These are phyloP conservation scores for Sugiyamaella neomexicana DNA, from an alignment of 1,139 yeast genomes.

Conservation along the genomic window DNA sequence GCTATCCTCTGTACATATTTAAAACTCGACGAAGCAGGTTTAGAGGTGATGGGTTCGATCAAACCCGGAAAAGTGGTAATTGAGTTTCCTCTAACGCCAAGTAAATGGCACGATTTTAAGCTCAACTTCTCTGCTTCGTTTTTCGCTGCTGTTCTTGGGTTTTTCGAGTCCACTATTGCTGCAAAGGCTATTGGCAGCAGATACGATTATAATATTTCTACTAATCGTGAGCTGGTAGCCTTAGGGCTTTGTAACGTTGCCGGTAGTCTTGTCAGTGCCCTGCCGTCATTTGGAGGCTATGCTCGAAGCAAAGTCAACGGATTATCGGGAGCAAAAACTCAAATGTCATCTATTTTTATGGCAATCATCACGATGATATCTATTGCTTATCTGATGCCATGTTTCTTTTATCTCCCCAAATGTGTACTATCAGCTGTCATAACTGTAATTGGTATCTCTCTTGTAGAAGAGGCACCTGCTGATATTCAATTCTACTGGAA, in stretches of 20 bases:
- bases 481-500: conserved; percentile 74
- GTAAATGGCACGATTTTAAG: conserved; percentile 40
- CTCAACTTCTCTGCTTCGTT: conserved; percentile 48
- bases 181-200: conserved; percentile 54
- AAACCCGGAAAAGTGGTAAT: conserved; percentile 47
- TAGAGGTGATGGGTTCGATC: conserved; percentile 70
- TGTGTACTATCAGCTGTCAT: conserved; percentile 83
- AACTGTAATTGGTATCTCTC: conserved; percentile 71
- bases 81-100: conserved; percentile 50
- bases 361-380: conserved; percentile 70
- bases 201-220: conserved; percentile 39
- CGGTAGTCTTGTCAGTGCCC: conserved; percentile 69
- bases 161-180: conserved; percentile 93
- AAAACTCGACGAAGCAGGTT: conserved; percentile 58
- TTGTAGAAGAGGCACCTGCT: conserved; percentile 83
- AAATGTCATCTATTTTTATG: conserved; percentile 79
- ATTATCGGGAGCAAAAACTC: conserved; percentile 81
- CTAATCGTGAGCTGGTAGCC: conserved; percentile 66
- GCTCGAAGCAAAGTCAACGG: conserved; percentile 91
- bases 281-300: conserved; percentile 96
- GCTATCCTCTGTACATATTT: conserved; percentile 57
- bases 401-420: conserved; percentile 71
- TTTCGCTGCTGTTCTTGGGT: conserved; percentile 82
- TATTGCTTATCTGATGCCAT: conserved; percentile 59
- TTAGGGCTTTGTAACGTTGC: conserved; percentile 73